Conservation (phyloP, 2,329 filamentous ascomycete genomes). For the Fusarium sp. region DNA sequence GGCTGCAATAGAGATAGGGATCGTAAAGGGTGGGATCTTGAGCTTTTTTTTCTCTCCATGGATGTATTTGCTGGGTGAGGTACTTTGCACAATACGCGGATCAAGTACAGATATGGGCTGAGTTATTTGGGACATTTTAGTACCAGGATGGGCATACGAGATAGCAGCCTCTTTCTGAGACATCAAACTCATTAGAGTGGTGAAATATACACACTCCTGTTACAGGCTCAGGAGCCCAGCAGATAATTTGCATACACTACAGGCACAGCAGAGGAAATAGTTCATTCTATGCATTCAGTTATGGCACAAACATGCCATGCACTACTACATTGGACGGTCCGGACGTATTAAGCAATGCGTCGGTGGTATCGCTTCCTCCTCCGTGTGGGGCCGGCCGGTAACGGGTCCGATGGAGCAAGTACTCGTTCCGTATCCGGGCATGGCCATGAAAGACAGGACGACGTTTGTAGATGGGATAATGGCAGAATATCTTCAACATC, state of each 20-base stretch:
- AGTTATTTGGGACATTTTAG: too few relatives aligned
- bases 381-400: conserved; percentile 2
- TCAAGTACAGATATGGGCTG: too few relatives aligned
- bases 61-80: neutral
- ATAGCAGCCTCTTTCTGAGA: too few relatives aligned
- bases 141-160: too few relatives aligned
- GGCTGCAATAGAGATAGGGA: too few relatives aligned
- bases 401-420: conserved; percentile 19
- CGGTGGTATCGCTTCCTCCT: neutral
- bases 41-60: neutral
- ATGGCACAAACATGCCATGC: neutral
- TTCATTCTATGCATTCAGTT: neutral
- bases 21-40: neutral
- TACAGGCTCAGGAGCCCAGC: conserved; percentile 3
- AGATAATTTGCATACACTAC: neutral
- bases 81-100: too few relatives aligned
- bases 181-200: neutral
- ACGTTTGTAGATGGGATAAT: neutral
- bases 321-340: neutral
- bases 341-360: conserved; percentile 4
- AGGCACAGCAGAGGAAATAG: neutral
- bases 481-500: conserved; percentile 8
- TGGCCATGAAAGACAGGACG: neutral
- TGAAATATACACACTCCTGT: conserved; percentile 8
- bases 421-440: neutral